Evolutionary conservation across 805 yeast genomes (phyloP), one percentile per base, ranked within the genome.

Genomic region (Monosporozyma unispora): DNA sequence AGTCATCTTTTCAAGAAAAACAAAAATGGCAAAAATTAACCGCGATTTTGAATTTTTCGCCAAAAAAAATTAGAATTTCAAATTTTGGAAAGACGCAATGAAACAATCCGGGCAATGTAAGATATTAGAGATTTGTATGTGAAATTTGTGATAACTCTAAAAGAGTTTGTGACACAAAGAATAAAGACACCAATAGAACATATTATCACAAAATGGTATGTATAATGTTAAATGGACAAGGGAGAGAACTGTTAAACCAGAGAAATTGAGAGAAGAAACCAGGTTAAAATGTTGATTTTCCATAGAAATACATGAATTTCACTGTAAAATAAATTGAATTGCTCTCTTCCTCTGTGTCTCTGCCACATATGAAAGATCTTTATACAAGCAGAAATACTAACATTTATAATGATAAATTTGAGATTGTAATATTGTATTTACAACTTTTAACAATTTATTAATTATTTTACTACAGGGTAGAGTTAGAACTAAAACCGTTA

Each of bases 401-500:
- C 35, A 31, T 12, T 14, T 14, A 5, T 31, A 12, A 31, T 29
- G 2, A 29, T 31, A 31, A 28, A 28, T 28, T 14, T 31, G 35
- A 31, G 5, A 31, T 31, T 11, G n/a, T 31, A 31, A 12, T 12
- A 14, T 29, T 11, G n/a, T 4, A 31, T n/a, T 31, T 31, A 31
- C 35, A 31, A 31, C 6, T 12, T 31, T 14, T 14, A 31, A 12
- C 27, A 14, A 31, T 31, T 31, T 28, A 28, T n/a, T n/a, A 28
- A 28, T 14, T 28, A 11, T 28, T 31, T 31, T n/a, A 31, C n/a
- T 31, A 31, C 35, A 88, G 99, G 99, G 99, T 84, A 93, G 98
- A 78, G 99, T 95, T 84, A 90, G 99, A 86, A 93, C 99, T 69
- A 95, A 93, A 84, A 93, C 99, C 79, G 98, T 93, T 79, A 93